Percentiles rank a stretch among this genome's conserved stretches.
Conservation (phyloP, 345 rosid genomes). For the Reutealis trisperma region DNA sequence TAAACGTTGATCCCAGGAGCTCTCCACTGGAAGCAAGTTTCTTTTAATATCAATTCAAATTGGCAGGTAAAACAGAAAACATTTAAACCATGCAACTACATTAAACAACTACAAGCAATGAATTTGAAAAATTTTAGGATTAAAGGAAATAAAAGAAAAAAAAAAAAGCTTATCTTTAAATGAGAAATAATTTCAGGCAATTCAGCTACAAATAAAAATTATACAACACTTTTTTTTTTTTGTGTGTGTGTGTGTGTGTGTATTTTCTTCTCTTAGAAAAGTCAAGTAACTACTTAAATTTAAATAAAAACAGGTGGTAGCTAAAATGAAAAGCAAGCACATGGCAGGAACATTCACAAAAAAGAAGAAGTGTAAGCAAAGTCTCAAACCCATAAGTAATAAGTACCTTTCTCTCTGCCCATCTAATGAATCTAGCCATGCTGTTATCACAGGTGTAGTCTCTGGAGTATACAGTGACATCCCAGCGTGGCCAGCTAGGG, state of each 20-base stretch:
- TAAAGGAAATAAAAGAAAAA: background rate
- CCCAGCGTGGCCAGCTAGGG: constrained; percentile 64
- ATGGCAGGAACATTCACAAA: constrained; percentile 90
- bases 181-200: background rate
- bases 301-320: constrained; percentile 58
- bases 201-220: background rate
- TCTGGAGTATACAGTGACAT: constrained; percentile 62
- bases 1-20: constrained; percentile 57
- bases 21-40: constrained; percentile 91
- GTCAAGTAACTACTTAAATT: background rate
- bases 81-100: background rate
- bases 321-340: constrained; percentile 84
- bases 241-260: background rate
- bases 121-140: background rate
- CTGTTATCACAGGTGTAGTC: constrained; percentile 55
- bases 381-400: constrained; percentile 14
- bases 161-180: background rate
- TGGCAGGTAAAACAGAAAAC: constrained; percentile 59
- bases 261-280: background rate
- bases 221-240: background rate
- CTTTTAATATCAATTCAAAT: constrained; percentile 69
- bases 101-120: background rate
- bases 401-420: constrained; percentile 9
- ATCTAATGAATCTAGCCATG: constrained; percentile 9
- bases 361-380: constrained; percentile 74